These are phyloP conservation scores for Gelatoporia subvermispora DNA, from an alignment of 768 basidiomycete species.

Conservation along the genomic window DNA sequence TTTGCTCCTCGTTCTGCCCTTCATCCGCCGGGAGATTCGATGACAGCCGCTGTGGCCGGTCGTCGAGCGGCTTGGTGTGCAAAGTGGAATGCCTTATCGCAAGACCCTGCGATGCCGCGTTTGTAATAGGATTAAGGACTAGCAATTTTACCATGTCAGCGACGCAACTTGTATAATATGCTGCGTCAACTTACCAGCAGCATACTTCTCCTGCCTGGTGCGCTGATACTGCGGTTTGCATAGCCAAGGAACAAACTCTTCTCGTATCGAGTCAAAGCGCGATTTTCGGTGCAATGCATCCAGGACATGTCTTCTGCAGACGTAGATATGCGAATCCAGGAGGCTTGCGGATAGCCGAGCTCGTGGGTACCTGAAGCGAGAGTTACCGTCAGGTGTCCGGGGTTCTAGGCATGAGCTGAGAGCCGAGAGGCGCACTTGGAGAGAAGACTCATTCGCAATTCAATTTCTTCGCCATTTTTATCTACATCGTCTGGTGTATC, in stretches of 20 bases:
- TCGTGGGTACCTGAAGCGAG: conserved; percentile 57
- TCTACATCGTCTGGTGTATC: conserved; percentile 69
- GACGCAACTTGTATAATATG: too few species aligned
- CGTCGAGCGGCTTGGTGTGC: conserved; percentile 17
- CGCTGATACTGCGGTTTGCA: conserved; percentile 80
- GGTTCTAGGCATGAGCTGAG: conserved; percentile 1
- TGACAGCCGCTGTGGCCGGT: conserved; percentile 5
- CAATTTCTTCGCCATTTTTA: conserved; percentile 63
- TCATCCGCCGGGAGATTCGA: conserved; percentile 20
- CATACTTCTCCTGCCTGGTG: conserved; percentile 56
- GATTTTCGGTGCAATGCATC: conserved; percentile 65
- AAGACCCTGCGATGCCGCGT: conserved; percentile 41
- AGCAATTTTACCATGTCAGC: too few species aligned
- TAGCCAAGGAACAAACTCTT: conserved; percentile 91
- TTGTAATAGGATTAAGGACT: conserved; percentile 46
- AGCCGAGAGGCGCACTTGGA: conserved; percentile 44
- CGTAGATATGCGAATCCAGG: conserved; percentile 88
- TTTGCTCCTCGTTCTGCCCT: conserved; percentile 14
- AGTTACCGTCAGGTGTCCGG: not conserved
- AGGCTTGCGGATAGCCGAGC: conserved; percentile 60
- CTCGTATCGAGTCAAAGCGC: conserved; percentile 76
- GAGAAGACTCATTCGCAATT: conserved; percentile 71
- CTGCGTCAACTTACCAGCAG: conserved; percentile 35
- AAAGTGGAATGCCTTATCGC: conserved; percentile 61
- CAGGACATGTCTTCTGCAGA: conserved; percentile 72